Evolutionary conservation across 345 rosid species (phyloP).

Genomic region (Limnanthes douglasii): DNA sequence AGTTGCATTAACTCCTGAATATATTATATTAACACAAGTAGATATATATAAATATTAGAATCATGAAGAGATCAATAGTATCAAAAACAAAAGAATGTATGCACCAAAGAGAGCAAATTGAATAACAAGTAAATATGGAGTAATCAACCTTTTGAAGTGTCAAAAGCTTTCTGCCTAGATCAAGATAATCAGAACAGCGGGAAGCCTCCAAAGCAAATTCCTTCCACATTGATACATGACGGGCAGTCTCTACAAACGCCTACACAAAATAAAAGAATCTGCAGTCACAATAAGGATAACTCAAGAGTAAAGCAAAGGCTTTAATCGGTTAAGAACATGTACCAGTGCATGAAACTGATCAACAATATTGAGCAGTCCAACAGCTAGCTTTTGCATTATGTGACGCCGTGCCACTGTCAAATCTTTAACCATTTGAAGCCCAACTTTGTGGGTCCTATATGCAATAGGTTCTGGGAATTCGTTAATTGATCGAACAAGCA

Average conservation of each 20-base stretch:
- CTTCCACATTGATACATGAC: constrained; percentile 72
- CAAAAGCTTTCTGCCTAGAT: constrained; percentile 82
- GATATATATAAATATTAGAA: background rate
- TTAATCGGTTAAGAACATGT: constrained; percentile 2
- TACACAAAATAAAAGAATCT: constrained; percentile 16
- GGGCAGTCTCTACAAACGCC: constrained; percentile 70
- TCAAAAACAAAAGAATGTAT: constrained; percentile 24
- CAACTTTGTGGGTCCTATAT: constrained; percentile 57
- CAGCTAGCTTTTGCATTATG: constrained; percentile 73
- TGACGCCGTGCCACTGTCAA: constrained; percentile 61
- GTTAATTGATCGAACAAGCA: constrained; percentile 53
- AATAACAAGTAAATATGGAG: too few relatives aligned
- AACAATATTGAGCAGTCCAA: constrained; percentile 75
- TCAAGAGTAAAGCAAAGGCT: constrained; percentile 4
- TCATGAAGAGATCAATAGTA: background rate
- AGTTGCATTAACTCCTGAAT: too few relatives aligned
- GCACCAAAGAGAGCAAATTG: too few relatives aligned
- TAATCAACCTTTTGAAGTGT: constrained; percentile 83
- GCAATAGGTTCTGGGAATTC: constrained; percentile 90
- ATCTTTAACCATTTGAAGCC: constrained; percentile 79
- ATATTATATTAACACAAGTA: constrained; percentile 3
- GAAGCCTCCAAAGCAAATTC: constrained; percentile 89
- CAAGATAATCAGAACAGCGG: constrained; percentile 56
- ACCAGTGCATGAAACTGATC: constrained; percentile 85
- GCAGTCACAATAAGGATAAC: constrained; percentile 5